Percentiles rank a stretch among this genome's conserved stretches.
Conservation (phyloP, 345 rosid species). For the Eutrema yunnanense region DNA sequence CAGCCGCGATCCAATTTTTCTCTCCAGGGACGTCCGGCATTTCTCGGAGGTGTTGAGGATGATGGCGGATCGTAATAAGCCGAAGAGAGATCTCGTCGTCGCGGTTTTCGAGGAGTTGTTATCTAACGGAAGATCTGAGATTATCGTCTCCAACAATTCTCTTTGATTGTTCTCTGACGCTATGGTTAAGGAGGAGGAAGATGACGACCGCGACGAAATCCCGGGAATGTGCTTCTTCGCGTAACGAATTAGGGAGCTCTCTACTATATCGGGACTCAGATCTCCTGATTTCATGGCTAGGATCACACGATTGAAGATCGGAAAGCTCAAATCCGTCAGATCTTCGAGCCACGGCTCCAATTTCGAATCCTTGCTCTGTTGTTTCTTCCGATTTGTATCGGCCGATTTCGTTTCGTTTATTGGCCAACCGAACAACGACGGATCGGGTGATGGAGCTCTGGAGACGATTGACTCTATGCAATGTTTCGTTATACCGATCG, state of each 20-base stretch:
- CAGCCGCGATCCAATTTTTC: constrained; percentile 57
- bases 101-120: constrained; percentile 34
- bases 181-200: constrained; percentile 41
- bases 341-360: constrained; percentile 54
- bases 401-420: background rate
- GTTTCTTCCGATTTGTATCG: background rate
- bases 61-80: constrained; percentile 58
- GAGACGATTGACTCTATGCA: constrained; percentile 58
- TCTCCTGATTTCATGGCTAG: constrained; percentile 43
- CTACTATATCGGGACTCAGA: constrained; percentile 47
- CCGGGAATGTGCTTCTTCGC: constrained; percentile 68
- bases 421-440: constrained; percentile 71
- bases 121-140: constrained; percentile 46
- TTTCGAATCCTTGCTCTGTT: constrained; percentile 3
- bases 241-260: constrained; percentile 59
- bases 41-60: constrained; percentile 64
- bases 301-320: constrained; percentile 48
- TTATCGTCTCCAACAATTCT: constrained; percentile 58
- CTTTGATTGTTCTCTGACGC: constrained; percentile 59
- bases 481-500: constrained; percentile 42
- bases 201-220: constrained; percentile 40
- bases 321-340: constrained; percentile 42
- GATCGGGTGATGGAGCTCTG: constrained; percentile 50
- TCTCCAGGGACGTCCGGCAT: constrained; percentile 51
- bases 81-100: constrained; percentile 51